phyloP scores from a whole-genome alignment of 371 early-diverging fungal genomes.

The Fennellomyces sp. region DNA sequence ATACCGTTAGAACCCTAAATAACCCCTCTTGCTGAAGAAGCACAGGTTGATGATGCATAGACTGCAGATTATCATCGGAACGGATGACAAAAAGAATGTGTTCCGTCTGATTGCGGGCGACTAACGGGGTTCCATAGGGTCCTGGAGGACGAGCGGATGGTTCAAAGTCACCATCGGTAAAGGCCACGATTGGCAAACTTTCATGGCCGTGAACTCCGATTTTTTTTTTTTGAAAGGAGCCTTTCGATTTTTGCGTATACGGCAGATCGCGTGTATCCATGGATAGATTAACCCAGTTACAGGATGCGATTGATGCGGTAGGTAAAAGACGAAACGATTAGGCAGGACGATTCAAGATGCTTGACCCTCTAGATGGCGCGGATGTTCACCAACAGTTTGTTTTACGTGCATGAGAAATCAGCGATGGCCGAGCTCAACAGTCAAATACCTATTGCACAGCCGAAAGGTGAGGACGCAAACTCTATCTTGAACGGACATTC shows the following conservation, averaged over 20 bases:
- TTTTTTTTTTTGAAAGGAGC: background rate
- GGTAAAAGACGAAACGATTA: background rate
- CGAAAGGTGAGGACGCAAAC: conserved; percentile 37
- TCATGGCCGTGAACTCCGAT: background rate
- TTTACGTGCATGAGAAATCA: conserved; percentile 55
- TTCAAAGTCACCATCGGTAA: too few relatives aligned
- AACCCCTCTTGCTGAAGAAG: too few relatives aligned
- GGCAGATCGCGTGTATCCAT: conserved; percentile 17
- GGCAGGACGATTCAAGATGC: background rate
- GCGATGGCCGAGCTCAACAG: conserved; percentile 43
- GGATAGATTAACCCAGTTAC: conserved; percentile 59
- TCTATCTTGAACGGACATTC: too few relatives aligned
- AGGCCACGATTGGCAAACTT: too few relatives aligned
- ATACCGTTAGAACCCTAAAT: too few relatives aligned
- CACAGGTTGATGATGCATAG: too few relatives aligned
- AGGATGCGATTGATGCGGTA: conserved; percentile 65
- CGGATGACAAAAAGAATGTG: too few relatives aligned
- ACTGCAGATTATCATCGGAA: too few relatives aligned
- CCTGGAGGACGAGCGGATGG: too few relatives aligned
- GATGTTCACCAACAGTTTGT: conserved; percentile 57
- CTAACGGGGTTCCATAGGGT: too few relatives aligned
- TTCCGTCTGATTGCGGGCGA: too few relatives aligned
- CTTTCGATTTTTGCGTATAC: too few relatives aligned
- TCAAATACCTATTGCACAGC: conserved; percentile 45
- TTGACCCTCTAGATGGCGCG: conserved; percentile 37